Evolutionary conservation across 2,329 filamentous ascomycete genomes (phyloP).

Genomic region (Sarocladiaceae sp.): DNA sequence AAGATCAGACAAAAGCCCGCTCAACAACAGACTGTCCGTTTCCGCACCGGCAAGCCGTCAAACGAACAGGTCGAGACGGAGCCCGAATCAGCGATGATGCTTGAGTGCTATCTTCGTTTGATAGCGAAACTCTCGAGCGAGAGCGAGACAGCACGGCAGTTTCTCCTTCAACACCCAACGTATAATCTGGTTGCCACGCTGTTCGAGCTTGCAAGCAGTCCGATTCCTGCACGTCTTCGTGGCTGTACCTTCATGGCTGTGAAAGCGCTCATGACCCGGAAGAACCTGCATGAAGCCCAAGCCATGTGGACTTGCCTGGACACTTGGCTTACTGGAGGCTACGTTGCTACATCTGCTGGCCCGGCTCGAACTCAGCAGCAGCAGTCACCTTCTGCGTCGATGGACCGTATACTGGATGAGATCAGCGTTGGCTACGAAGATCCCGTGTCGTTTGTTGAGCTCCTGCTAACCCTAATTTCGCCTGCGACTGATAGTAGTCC

Average conservation of each 20-base stretch:
- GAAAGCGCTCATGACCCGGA: conserved; percentile 70
- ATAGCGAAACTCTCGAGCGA: conserved; percentile 77
- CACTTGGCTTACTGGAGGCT: conserved; percentile 67
- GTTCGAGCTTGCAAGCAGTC: conserved; percentile 73
- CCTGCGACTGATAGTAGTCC: conserved; percentile 58
- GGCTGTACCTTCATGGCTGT: conserved; percentile 81
- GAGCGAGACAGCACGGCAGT: conserved; percentile 67
- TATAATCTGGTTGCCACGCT: conserved; percentile 71
- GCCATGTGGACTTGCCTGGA: conserved; percentile 80
- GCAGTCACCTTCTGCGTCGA: conserved; percentile 33
- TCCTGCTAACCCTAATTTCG: conserved; percentile 68
- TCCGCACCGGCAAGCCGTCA: conserved; percentile 56
- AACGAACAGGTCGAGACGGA: conserved; percentile 72
- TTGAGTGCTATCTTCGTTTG: conserved; percentile 88
- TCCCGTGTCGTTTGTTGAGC: conserved; percentile 74
- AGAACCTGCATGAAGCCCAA: conserved; percentile 62
- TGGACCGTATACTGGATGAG: conserved; percentile 67
- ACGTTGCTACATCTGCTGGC: conserved; percentile 31
- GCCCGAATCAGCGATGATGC: conserved; percentile 92
- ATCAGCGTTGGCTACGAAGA: conserved; percentile 80
- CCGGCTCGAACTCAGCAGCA: conserved; percentile 26
- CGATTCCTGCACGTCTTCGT: conserved; percentile 70
- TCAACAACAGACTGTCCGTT: conserved; percentile 30
- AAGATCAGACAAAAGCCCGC: conserved; percentile 71
- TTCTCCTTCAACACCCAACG: conserved; percentile 61